Conservation (phyloP, 2,329 filamentous ascomycete genomes). For the Aspergillus floridensis region DNA sequence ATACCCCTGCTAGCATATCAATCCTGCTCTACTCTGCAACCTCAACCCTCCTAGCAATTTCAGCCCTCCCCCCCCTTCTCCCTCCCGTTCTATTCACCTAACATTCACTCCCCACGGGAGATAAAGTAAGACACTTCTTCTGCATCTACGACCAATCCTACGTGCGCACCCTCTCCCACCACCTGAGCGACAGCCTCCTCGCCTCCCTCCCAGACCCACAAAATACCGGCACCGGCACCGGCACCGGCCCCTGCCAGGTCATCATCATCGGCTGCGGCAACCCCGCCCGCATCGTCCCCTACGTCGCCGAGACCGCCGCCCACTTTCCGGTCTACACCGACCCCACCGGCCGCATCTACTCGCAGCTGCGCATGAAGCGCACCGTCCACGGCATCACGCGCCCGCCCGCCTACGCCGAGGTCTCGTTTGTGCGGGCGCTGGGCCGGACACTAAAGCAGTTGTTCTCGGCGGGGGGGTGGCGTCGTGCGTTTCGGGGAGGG, state of each 20-base stretch:
- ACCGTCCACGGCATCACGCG: slow-evolving; percentile 9
- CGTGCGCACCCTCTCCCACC: slow-evolving; percentile 14
- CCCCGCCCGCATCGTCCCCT: slow-evolving; percentile 19
- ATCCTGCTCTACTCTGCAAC: not conserved
- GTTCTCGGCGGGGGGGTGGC: not conserved
- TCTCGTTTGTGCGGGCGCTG: slow-evolving; percentile 12
- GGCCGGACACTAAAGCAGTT: slow-evolving; percentile 16
- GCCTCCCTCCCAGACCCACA: slow-evolving; percentile 11
- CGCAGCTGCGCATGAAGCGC: slow-evolving; percentile 21
- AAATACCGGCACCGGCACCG: too few relatives aligned
- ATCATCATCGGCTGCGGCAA: slow-evolving; percentile 27
- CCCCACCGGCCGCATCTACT: slow-evolving; percentile 17
- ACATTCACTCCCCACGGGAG: not conserved
- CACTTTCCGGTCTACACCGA: slow-evolving; percentile 23
- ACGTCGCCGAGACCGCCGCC: slow-evolving; percentile 18
- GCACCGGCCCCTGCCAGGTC: slow-evolving; percentile 20
- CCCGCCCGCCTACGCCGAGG: slow-evolving; percentile 13
- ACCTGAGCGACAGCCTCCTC: slow-evolving; percentile 18
- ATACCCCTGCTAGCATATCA: too few relatives aligned
- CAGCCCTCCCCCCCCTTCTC: not conserved
- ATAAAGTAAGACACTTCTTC: slow-evolving; percentile 25
- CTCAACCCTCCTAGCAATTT: not conserved
- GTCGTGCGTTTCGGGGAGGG: not conserved
- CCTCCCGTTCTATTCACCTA: too few relatives aligned
- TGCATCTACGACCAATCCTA: slow-evolving; percentile 25